A percentile compares a stretch with the other conserved stretches of the same genome.
Evolutionary conservation across 208 protist species (phyloP).

Genomic region (Phytomonas sp.): DNA sequence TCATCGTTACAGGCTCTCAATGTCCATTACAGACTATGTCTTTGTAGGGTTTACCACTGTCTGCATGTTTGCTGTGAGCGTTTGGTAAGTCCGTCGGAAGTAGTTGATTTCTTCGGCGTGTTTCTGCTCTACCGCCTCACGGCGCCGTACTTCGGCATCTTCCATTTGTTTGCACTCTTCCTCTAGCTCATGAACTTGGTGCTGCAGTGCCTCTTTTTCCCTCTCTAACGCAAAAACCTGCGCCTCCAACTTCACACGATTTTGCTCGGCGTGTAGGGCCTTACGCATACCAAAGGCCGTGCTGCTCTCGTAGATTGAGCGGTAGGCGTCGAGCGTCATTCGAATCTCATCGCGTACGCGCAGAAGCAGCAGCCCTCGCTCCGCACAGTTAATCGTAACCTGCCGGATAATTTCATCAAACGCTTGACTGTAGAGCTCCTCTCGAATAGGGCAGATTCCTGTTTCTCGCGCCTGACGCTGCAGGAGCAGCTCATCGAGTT

Average conservation of each 20-base stretch:
- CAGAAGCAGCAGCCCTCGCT: conserved; percentile 96
- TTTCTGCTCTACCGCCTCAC: conserved; percentile 90
- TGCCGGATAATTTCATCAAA: conserved; percentile 98
- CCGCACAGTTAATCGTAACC: conserved; percentile 97
- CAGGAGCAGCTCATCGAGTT: conserved; percentile 90
- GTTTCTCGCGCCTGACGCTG: conserved; percentile 95
- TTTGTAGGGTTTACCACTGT: conserved; percentile 84
- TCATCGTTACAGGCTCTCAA: too few species aligned
- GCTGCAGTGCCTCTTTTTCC: conserved; percentile 92
- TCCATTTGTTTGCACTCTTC: conserved; percentile 77
- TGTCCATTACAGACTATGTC: conserved; percentile 17
- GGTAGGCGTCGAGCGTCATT: conserved; percentile 83
- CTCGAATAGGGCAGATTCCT: conserved; percentile 97
- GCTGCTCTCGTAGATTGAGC: conserved; percentile 75
- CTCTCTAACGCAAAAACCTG: conserved; percentile 88
- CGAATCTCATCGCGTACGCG: conserved; percentile 96
- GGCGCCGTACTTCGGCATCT: conserved; percentile 85
- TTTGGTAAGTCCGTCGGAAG: conserved; percentile 93
- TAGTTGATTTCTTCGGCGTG: conserved; percentile 95
- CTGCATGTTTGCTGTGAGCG: conserved; percentile 90
- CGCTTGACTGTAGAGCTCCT: conserved; percentile 96
- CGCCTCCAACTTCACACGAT: conserved; percentile 92
- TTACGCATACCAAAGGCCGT: conserved; percentile 96
- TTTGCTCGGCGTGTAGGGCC: conserved; percentile 95
- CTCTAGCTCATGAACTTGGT: conserved; percentile 74